Conservation (phyloP, 2,329 filamentous ascomycete species). For the Blastomyces emzantsi region DNA sequence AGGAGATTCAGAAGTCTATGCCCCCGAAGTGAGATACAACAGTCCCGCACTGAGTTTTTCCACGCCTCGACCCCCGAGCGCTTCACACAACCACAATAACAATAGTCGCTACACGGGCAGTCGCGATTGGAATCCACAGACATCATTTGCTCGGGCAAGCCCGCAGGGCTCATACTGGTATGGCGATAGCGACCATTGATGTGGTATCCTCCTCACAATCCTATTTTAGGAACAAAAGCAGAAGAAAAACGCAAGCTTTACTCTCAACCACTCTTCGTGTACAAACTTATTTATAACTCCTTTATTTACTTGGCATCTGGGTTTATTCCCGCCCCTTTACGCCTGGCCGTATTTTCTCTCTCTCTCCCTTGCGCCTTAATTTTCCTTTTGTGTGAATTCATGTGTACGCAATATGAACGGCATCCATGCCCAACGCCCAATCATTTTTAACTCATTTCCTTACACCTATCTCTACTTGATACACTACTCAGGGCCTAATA, state of each 20-base stretch:
- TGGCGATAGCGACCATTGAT: neutral
- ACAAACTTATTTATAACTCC: neutral
- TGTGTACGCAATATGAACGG: neutral
- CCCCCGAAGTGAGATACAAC: slow-evolving; percentile 39
- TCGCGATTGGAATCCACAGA: slow-evolving; percentile 31
- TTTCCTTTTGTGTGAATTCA: neutral
- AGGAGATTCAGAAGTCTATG: slow-evolving; percentile 29
- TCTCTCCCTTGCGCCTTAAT: neutral
- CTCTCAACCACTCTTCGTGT: neutral
- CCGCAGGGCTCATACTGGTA: slow-evolving; percentile 3
- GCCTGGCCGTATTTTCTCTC: too few species aligned
- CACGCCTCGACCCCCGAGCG: slow-evolving; percentile 36
- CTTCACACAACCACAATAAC: slow-evolving; percentile 15
- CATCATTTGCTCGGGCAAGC: slow-evolving; percentile 27
- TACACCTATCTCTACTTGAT: neutral
- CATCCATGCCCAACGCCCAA: neutral
- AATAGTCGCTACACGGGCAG: neutral
- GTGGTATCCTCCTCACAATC: neutral
- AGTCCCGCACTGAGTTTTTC: slow-evolving; percentile 43
- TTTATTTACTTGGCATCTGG: neutral
- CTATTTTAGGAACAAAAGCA: neutral
- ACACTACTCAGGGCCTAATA: neutral
- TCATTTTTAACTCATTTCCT: neutral
- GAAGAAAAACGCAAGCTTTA: neutral
- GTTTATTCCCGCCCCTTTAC: neutral